Evolutionary conservation across 805 yeast genomes (phyloP).

Genomic region (Saccharomycopsis babjevae): DNA sequence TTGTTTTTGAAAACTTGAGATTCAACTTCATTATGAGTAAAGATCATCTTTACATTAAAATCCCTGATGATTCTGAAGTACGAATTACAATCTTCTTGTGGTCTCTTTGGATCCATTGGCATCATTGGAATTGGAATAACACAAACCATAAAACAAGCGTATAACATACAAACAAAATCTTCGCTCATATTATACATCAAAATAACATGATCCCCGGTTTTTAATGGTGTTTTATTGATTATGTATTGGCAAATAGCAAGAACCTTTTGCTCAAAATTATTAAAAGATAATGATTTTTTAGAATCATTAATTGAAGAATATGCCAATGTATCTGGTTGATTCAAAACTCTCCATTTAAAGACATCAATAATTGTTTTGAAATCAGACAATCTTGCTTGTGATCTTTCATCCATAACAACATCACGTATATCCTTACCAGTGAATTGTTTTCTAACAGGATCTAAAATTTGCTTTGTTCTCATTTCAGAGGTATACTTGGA

Average conservation of each 20-base stretch:
- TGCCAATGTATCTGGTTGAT: conserved; percentile 74
- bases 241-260: conserved; percentile 68
- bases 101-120: conserved; percentile 55
- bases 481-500: conserved; percentile 61
- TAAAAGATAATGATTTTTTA: conserved; percentile 59
- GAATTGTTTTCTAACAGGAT: conserved; percentile 60
- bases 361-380: conserved; percentile 65
- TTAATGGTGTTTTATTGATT: conserved; percentile 51
- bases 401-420: conserved; percentile 66
- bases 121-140: conserved; percentile 66
- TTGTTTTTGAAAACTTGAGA: conserved; percentile 51
- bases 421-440: conserved; percentile 76
- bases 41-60: conserved; percentile 58
- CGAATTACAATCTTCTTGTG: conserved; percentile 65
- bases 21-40: conserved; percentile 74
- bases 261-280: conserved; percentile 64
- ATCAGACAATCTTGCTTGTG: conserved; percentile 62
- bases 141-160: conserved; percentile 82
- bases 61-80: conserved; percentile 57
- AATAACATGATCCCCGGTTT: conserved; percentile 63
- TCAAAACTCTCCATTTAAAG: conserved; percentile 65
- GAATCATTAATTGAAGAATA: conserved; percentile 35
- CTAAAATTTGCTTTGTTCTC: conserved; percentile 31
- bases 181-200: conserved; percentile 82
- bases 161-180: conserved; percentile 71